Conservation (phyloP, 129 eudicot genomes). For the Cynara cardunculus region DNA sequence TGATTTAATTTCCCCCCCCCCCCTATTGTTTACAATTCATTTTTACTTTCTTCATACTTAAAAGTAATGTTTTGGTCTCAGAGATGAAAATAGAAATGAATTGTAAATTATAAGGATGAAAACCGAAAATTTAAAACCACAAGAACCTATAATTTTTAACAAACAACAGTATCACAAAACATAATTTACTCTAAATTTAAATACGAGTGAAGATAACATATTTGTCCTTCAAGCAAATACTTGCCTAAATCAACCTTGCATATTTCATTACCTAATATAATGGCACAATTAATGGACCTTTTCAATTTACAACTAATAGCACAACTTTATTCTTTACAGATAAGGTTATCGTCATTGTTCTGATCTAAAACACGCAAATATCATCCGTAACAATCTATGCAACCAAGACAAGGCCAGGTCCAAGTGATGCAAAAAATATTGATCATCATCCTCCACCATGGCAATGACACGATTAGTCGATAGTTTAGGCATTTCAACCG, state of each 20-base stretch:
- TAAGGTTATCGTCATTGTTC: too few species aligned
- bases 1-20: too few species aligned
- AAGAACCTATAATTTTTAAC: too few species aligned
- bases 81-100: too few species aligned
- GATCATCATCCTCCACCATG: not conserved
- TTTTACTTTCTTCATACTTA: too few species aligned
- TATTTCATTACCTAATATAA: not conserved
- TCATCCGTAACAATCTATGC: not conserved
- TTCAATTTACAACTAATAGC: too few species aligned
- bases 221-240: not conserved
- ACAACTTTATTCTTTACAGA: not conserved
- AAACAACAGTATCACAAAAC: too few species aligned
- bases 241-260: not conserved
- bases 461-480: not conserved
- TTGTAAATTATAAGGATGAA: too few species aligned
- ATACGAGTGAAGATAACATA: not conserved
- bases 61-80: too few species aligned
- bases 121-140: too few species aligned
- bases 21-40: too few species aligned
- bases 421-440: not conserved
- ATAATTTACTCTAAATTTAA: too few species aligned
- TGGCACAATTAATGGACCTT: not conserved
- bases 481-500: not conserved
- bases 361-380: not conserved
- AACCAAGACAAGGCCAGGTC: not conserved